Conservation (phyloP, 2,329 filamentous ascomycete genomes). For the Cercospora brassicicola region DNA sequence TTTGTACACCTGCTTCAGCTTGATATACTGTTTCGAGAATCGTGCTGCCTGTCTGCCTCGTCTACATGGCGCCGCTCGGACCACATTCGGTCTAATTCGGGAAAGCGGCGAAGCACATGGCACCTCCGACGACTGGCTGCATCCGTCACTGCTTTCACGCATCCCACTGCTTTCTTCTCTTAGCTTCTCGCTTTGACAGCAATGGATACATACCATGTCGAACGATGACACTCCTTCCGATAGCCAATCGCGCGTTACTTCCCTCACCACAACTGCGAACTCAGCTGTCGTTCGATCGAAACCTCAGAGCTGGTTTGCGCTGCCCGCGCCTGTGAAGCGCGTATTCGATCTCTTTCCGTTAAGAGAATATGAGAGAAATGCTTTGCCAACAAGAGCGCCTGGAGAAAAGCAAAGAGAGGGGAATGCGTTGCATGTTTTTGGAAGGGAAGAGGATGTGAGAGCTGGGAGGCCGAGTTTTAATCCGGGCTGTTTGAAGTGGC, state of each 20-base stretch:
- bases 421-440: constrained; percentile 75
- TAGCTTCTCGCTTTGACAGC: not conserved
- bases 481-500: constrained; percentile 92
- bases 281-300: not conserved
- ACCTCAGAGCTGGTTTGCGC: constrained; percentile 46
- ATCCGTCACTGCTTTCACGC: not conserved
- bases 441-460: constrained; percentile 61
- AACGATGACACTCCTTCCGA: constrained; percentile 14
- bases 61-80: not conserved
- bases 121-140: not conserved
- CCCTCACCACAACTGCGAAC: constrained; percentile 3
- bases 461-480: constrained; percentile 75
- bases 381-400: constrained; percentile 65
- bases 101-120: constrained; percentile 6
- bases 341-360: constrained; percentile 86
- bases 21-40: not conserved
- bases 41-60: not conserved
- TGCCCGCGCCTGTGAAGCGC: constrained; percentile 73
- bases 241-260: constrained; percentile 15
- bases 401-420: constrained; percentile 46
- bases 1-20: not conserved
- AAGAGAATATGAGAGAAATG: constrained; percentile 70
- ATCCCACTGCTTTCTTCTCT: constrained; percentile 5
- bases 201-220: constrained; percentile 3
- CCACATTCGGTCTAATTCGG: constrained; percentile 6